Base-by-base conservation (phyloP, 306 rosid genomes). In the Cajanus cajan region DNA sequence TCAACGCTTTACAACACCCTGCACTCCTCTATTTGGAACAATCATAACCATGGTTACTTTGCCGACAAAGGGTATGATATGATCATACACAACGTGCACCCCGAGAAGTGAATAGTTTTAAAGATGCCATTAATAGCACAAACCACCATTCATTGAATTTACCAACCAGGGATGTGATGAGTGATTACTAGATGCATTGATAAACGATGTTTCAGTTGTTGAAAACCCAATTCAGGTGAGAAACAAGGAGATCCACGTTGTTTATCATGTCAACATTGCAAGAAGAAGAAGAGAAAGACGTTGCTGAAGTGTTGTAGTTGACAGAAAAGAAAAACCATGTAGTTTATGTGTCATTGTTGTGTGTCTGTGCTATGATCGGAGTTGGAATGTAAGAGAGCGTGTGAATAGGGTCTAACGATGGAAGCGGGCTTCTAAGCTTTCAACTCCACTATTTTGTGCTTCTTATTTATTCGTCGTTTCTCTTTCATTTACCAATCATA, bases 361-460 rank as follows among this genome's bases (percentile, higher is more conserved):
- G 75, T 62, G 41, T 55, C 9, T 44, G 12, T 28, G 37, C 8
- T 55, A 8, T 18, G 69, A 18, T 25, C 28, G 57, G 18, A 5
- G 6, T 37, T 36, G 31, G 31, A 28, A 3, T 1, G 3, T 28
- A 57, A 81, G 37, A 71, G 39, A 61, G 66, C 83, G 75, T 6
- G 71, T 21, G 81, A 82, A 82, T 78, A 68, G 86, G 85, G 77
- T 78, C 76, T 68, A 58, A 78, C 85, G n/a, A 24, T 47, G 69
- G 80, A 84, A 84, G 22, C 77, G 85, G 85, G 13, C 88, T 71
- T 19, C 47, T 77, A 11, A 14, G 73, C 47, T 7, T 77, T 59
- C 5, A 64, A 48, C n/a, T 65, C 47, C 78, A 21, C 71, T 28
- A 75, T 55, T 79, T 68, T 78, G 57, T n/a, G 74, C 51, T 24